Conservation (phyloP, 805 yeast genomes). For the Wickerhamomyces sydowiorum region DNA sequence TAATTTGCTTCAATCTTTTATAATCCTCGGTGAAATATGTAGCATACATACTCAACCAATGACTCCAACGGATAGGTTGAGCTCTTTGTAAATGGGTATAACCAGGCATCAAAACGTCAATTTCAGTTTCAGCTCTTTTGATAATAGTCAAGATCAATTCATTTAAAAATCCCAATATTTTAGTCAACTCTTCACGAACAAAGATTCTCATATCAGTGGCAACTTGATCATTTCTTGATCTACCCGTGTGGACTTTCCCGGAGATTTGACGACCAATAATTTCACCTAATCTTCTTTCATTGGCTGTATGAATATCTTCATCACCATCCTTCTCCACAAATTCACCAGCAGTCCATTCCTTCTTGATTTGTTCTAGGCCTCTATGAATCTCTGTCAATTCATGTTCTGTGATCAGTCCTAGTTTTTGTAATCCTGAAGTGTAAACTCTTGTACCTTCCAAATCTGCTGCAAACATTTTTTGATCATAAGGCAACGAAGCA, state of each 20-base stretch:
- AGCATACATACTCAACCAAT: conserved; percentile 92
- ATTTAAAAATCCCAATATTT: conserved; percentile 50
- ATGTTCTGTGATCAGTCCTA: conserved; percentile 64
- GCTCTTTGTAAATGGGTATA: conserved; percentile 98
- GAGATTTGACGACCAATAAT: conserved; percentile 89
- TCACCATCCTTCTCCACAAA: conserved; percentile 83
- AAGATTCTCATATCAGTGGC: conserved; percentile 98
- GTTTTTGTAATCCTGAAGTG: conserved; percentile 77
- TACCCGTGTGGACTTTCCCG: conserved; percentile 98
- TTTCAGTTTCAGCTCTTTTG: conserved; percentile 77
- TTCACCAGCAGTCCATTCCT: conserved; percentile 71
- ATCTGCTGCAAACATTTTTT: conserved; percentile 92
- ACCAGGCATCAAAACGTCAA: conserved; percentile 96
- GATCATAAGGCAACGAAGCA: conserved; percentile 94
- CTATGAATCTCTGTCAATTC: conserved; percentile 79
- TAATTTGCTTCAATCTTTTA: conserved; percentile 75
- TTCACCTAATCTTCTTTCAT: conserved; percentile 96
- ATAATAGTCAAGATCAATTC: conserved; percentile 62
- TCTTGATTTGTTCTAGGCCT: conserved; percentile 66
- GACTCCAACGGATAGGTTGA: conserved; percentile 99
- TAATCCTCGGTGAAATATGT: conserved; percentile 91
- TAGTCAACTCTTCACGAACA: conserved; percentile 69
- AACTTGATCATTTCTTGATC: conserved; percentile 97
- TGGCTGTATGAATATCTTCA: conserved; percentile 98
- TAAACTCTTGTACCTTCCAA: conserved; percentile 91